Evolutionary conservation across 2,329 filamentous ascomycete genomes (phyloP), one percentile per base, ranked within the genome.

Genomic region (Colletotrichum liaoningense): DNA sequence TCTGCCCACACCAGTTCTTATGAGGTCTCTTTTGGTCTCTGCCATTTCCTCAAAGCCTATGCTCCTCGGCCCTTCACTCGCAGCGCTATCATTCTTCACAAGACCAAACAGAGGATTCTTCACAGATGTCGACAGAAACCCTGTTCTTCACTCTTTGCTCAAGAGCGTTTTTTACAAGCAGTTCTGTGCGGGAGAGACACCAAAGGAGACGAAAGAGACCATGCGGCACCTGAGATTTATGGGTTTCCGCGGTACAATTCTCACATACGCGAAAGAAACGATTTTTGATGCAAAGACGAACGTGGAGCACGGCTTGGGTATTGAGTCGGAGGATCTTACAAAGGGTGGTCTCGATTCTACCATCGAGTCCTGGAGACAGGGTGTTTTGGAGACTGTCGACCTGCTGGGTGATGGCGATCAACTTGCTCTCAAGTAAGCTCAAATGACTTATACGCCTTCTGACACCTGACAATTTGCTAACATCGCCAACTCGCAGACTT

Each of bases 81-180:
- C 68, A 42, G 33, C 46, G 9, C 42, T 71, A 1, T 67, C 63
- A 19, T 71, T 67, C 16, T 56, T 71, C 46, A 71, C 68, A 46
- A 60, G 28, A 49, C 68, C 68, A 24, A 54, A 71, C 63, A 56
- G 68, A 49, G 56, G 56, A 22, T 42, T 46, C 5, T 55, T 71
- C 30, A 54, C 97, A 69, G 92, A 92, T 81, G 91, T 95, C 5
- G 94, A 97, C 80, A 87, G 85, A 63, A 98, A 97, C 79, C 90
- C 90, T 0, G 59, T 96, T 1, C 87, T 97, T 16, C 89, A 91
- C 62, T 89, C 86, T 72, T 79, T 95, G 56, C 86, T 98, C 62
- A 95, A 95, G 81, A 90, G 92, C 79, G 96, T 95, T 0, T 95
- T 98, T 78, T 98, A 98, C 81, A 91, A 91, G 35, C 95, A 98